These are phyloP conservation scores for Botrytis elliptica DNA, from an alignment of 2,329 filamentous ascomycete species.

Conservation along the genomic window DNA sequence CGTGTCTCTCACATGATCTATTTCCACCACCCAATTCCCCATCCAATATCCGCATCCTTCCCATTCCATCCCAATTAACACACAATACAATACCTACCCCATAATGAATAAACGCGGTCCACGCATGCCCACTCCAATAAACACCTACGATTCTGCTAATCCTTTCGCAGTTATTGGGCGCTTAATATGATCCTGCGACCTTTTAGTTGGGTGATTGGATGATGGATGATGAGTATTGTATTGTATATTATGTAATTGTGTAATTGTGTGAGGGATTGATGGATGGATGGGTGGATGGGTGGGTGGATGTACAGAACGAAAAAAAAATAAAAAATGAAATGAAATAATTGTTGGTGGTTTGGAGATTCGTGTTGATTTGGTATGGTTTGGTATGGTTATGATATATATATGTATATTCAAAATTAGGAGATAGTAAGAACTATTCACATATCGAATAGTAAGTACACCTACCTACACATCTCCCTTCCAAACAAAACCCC, in stretches of 20 bases:
- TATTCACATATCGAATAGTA: too few species aligned
- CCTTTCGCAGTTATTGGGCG: not conserved
- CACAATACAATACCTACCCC: too few species aligned
- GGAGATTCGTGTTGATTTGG: not conserved
- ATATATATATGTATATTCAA: too few species aligned
- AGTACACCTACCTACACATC: too few species aligned
- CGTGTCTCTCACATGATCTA: not conserved
- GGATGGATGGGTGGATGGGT: not conserved
- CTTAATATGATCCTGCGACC: not conserved
- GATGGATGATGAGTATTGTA: too few species aligned
- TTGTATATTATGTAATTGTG: too few species aligned
- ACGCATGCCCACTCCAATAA: not conserved
- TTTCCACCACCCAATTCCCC: not conserved
- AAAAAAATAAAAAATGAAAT: not conserved
- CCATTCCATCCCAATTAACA: too few species aligned
- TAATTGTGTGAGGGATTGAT: too few species aligned
- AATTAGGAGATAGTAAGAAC: too few species aligned
- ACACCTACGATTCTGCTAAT: not conserved
- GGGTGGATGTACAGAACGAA: not conserved
- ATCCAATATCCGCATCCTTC: too few species aligned
- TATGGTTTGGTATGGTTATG: fast-evolving
- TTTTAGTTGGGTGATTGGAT: too few species aligned
- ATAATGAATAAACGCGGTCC: not conserved
- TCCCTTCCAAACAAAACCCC: too few species aligned
- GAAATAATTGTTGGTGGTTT: not conserved